phyloP scores from a whole-genome alignment of 148 eudicot genomes.

The Vaccinium corymbosum region DNA sequence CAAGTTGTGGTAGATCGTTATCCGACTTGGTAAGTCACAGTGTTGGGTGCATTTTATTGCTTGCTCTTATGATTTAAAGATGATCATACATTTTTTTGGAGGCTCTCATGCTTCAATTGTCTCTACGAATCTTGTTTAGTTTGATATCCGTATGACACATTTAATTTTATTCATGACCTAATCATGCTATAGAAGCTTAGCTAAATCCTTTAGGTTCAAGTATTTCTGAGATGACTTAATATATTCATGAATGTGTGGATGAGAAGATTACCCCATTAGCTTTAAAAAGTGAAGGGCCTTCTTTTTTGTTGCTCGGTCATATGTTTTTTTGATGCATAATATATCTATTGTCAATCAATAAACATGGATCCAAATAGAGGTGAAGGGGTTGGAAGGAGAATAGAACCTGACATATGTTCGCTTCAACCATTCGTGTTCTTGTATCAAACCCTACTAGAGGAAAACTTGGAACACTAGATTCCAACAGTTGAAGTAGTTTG shows the following conservation, averaged over 20 bases:
- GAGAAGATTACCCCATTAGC: background rate
- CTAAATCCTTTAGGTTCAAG: background rate
- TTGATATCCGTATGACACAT: background rate
- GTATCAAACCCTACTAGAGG: background rate
- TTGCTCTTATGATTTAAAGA: background rate
- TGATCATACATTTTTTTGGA: background rate
- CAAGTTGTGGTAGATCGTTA: conserved; percentile 83
- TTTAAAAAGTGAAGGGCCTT: background rate
- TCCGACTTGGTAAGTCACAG: conserved; percentile 76
- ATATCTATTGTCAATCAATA: too few species aligned
- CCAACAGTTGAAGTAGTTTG: background rate
- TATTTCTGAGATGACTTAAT: background rate
- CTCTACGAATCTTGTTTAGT: background rate
- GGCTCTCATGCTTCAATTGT: background rate
- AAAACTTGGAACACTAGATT: background rate
- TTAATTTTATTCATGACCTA: background rate
- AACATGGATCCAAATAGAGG: background rate
- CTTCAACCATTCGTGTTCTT: background rate
- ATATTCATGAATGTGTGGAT: background rate
- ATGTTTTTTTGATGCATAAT: background rate
- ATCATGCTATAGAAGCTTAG: background rate
- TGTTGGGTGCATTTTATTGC: background rate
- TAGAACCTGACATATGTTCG: background rate
- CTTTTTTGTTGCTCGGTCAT: background rate
- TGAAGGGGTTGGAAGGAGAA: background rate